Evolutionary conservation across 176 grass and related monocot species (phyloP), one percentile per base, ranked within the genome.

Genomic region (Urochloa ruziziensis): DNA sequence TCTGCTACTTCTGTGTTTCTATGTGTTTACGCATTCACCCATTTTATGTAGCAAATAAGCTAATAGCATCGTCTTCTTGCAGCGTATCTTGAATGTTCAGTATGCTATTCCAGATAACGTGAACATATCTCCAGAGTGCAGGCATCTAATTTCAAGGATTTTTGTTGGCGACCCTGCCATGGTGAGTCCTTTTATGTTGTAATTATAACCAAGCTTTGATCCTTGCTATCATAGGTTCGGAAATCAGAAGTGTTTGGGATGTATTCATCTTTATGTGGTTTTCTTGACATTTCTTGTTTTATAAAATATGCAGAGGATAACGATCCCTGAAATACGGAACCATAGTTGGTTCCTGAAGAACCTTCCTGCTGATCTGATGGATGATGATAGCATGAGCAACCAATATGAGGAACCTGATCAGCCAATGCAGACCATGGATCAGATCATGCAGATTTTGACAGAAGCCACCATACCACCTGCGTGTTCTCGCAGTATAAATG

Each of bases 391-490:
- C 34, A 89, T 84, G 89, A 91, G 86, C 84, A 91, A 40, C 84
- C 86, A 94, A 42, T 94, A 94, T 5, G 89, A 91, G 72, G 92
- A 94, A 67, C 92, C 92, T 44, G 92, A 94, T 24, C 86, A 89
- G 51, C 92, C 89, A 52, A 94, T 94, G 92, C 92, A 94, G 73
- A 94, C 86, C 29, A 89, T 94, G 71, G 92, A 94, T 64, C 80
- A 94, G 80, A 94, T 94, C 59, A 94, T 94, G 92, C 92, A 94
- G 75, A 89, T 94, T 60, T 67, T 94, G 54, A 83, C 86, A 0
- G 92, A 94, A 74, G 92, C 92, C 53, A 94, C 92, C 59, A 82
- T 94, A 78, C 92, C 92, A 44, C 83, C 92, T 28, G 84, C 92
- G 19, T 80, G 89, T 29, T 87, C 89, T 87, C 89, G 80, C 40